These are phyloP conservation scores for Leptosphaerulina australis DNA, from an alignment of 2,329 filamentous ascomycete species.

Conservation along the genomic window DNA sequence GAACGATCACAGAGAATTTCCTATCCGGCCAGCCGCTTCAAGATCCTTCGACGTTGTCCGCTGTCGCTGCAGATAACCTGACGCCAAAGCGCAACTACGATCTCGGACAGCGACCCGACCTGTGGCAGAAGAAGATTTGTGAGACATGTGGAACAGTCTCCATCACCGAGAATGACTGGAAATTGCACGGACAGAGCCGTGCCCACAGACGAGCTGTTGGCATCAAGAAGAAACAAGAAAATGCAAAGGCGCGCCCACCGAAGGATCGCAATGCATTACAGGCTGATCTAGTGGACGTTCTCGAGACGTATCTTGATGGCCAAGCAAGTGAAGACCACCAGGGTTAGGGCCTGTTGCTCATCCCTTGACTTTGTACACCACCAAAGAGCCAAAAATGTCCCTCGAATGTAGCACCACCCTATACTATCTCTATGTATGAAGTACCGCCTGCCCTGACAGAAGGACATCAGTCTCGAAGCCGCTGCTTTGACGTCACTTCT, in stretches of 20 bases:
- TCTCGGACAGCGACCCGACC: conserved; percentile 50
- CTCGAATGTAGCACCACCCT: no score
- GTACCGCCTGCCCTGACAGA: no score
- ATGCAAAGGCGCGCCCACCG: conserved; percentile 3
- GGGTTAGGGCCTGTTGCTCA: background rate
- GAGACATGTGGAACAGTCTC: conserved; percentile 69
- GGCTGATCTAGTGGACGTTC: conserved; percentile 30
- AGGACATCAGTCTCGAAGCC: no score
- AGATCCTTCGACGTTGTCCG: conserved; percentile 60
- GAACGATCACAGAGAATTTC: conserved; percentile 67
- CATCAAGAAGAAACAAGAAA: conserved; percentile 35
- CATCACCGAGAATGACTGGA: conserved; percentile 64
- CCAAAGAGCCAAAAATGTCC: no score
- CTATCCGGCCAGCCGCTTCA: conserved; percentile 62
- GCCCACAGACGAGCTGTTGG: conserved; percentile 55
- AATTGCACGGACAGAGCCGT: conserved; percentile 61
- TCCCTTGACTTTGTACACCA: no score
- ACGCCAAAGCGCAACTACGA: conserved; percentile 61
- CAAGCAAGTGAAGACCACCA: background rate
- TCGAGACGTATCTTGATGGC: conserved; percentile 26
- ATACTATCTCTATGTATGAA: no score
- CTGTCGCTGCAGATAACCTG: conserved; percentile 62
- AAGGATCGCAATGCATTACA: conserved; percentile 8
- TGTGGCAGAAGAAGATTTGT: conserved; percentile 66
- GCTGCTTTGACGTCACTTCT: no score